Evolutionary conservation across 2,329 filamentous ascomycete genomes (phyloP).

Genomic region (Scedosporium boydii): DNA sequence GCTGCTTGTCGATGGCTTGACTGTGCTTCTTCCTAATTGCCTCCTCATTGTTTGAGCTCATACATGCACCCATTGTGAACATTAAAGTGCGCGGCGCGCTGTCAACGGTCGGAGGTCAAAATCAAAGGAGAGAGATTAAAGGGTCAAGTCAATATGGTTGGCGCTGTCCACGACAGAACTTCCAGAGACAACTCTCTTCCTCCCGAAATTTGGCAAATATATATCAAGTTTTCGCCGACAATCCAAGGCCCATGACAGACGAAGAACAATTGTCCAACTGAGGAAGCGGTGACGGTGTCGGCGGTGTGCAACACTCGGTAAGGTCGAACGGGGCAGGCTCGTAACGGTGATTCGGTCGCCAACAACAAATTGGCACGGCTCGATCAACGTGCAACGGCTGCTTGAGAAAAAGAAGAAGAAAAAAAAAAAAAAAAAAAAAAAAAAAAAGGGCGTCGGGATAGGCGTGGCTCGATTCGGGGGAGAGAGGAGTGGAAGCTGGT

Average conservation of each 20-base stretch:
- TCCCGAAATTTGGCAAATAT: neutral
- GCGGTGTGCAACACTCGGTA: neutral
- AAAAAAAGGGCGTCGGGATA: neutral
- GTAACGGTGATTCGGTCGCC: neutral
- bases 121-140: neutral
- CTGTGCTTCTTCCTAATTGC: conserved; percentile 91
- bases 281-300: neutral
- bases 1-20: conserved; percentile 84
- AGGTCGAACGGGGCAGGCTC: neutral
- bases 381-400: neutral
- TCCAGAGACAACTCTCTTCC: neutral
- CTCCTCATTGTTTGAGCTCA: conserved; percentile 81
- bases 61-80: conserved; percentile 77
- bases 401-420: too few species aligned
- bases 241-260: neutral
- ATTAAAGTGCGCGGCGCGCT: neutral
- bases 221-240: neutral
- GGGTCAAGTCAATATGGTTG: neutral
- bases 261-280: neutral
- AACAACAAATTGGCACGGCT: neutral
- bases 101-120: neutral
- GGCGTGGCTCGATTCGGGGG: neutral
- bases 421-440: too few species aligned
- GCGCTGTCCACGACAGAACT: neutral
- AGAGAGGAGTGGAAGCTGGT: neutral